Base-by-base conservation (phyloP, 805 yeast genomes). In the Lipomyces sp. region DNA sequence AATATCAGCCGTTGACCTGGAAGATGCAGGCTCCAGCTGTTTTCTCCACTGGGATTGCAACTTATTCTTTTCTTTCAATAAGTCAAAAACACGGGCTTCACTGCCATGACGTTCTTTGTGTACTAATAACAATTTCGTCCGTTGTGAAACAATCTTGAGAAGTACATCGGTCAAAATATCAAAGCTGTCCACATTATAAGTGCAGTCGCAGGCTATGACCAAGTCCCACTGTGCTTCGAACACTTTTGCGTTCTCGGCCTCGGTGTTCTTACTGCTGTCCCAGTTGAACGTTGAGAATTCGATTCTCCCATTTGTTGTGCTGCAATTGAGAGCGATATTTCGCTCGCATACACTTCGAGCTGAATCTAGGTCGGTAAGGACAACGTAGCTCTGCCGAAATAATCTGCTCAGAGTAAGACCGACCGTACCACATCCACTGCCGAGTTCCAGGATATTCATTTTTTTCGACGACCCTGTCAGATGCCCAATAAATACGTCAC, bases 351-450 rank as follows among this genome's bases (percentile, higher is more conserved):
- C 74, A 53, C 78, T 81, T 54, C 65, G 51, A 0, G 83, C 82
- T 35, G 80, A 82, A 1, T 69, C 73, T 2, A 81, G 70, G 64
- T 81, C 84, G 0, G 83, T 79, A 1, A 80, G 77, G 3, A 72
- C 50, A 0, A 78, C 69, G 2, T 39, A 35, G 11, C 75, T 58
- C 6, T 68, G 57, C 1, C 68, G 51, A 13, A 75, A 68, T 2
- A 73, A 15, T 32, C 72, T 74, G 29, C 73, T 70, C 32, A 81
- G 51, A 5, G 75, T 73, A 3, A 80, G 60, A 2, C 82, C 79
- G 0, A 78, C 79, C 0, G 80, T 68, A 0, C 84, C 84, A 58
- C 82, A 80, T 0, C 84, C 84, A 2, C 83, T 76, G 0, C 84
- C 84, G 1, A 81, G 73, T 64, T 81, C 84, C 11, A 81, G 62